Base-by-base conservation (phyloP, 768 basidiomycete species). In the Tricholoma hemisulphureum region DNA sequence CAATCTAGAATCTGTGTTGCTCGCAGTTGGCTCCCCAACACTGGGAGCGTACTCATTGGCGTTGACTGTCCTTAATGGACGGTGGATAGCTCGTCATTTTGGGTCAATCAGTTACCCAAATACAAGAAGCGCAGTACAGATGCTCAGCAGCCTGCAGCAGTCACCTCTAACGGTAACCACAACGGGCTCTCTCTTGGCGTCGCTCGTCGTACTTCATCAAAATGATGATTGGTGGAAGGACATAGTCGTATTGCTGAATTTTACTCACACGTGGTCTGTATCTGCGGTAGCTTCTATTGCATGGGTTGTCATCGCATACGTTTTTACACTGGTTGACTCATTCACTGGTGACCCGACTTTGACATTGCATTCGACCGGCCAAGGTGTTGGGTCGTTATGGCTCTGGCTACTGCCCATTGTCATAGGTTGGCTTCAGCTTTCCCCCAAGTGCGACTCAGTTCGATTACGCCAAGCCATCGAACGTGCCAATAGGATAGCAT, bases 261-360 rank as follows among this genome's bases (percentile, higher is more conserved):
- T 70, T 45, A 64, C 65, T 6, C 75, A 76, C 49, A 69, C 70
- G 23, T 76, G 75, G 75, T 74, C 72, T 1, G 70, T 75, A n/a
- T 56, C 73, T 9, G 76, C 77, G 2, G 74, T 68, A 2, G 66
- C 68, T 10, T 75, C 75, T 10, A 77, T 81, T n/a, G 59, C 63
- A 0, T 81, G 78, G 78, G 80, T 80, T 1, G 55, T 78, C 34
- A 62, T 81, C 6, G 78, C 80, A 1, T 80, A 79, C 56, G 50
- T 69, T 3, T 68, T 78, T 58, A 77, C 77, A 2, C 63, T 78
- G 26, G 52, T 75, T n/a, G 70, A 74, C 45, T 69, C 73, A 8
- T 73, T 75, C 57, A 61, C 65, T 10, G 56, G 59, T 4, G 54
- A 67, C 29, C 62, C 66, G 23, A 64, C 60, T 5, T 57, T 53